Evolutionary conservation across 1,284 basidiomycete species (phyloP).

Genomic region (Violaceomyces palustris): DNA sequence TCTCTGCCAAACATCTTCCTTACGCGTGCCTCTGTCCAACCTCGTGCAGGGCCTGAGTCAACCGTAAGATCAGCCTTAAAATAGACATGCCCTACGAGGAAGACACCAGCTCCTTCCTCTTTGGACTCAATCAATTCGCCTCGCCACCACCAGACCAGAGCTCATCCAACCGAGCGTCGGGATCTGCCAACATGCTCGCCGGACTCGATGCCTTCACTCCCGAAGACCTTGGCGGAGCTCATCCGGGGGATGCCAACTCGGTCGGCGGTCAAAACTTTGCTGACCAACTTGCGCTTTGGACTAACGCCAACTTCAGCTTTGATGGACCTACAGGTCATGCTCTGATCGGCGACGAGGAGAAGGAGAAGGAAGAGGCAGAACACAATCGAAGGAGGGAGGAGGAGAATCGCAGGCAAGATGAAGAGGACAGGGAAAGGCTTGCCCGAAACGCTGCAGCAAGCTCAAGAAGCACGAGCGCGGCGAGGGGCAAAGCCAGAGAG

Average conservation of each 20-base stretch:
- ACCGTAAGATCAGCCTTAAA: too few relatives aligned
- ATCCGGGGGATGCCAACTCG: conserved; percentile 11
- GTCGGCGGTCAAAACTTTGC: conserved; percentile 35
- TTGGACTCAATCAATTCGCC: conserved; percentile 45
- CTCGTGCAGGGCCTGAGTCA: too few relatives aligned
- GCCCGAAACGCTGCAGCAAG: conserved; percentile 30
- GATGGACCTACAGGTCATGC: conserved; percentile 52
- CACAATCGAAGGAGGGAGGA: conserved; percentile 32
- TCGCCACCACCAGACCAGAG: conserved; percentile 20
- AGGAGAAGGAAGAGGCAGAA: conserved; percentile 45
- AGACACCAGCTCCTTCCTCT: conserved; percentile 41
- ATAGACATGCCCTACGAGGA: conserved; percentile 33
- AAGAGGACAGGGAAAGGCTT: conserved; percentile 29
- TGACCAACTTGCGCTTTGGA: conserved; percentile 51
- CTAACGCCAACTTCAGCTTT: conserved; percentile 51
- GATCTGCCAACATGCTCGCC: conserved; percentile 31
- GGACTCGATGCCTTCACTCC: conserved; percentile 28
- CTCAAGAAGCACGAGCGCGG: conserved; percentile 21
- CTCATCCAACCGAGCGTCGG: conserved; percentile 11
- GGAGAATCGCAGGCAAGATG: conserved; percentile 32
- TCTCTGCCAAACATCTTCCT: too few relatives aligned
- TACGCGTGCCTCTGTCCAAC: too few relatives aligned
- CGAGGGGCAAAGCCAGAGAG: conserved; percentile 27
- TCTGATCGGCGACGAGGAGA: conserved; percentile 49
- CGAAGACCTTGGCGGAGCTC: conserved; percentile 14